A percentile compares a stretch with the other conserved stretches of the same genome.
Conservation (phyloP, 257 asterid genomes). For the Apocynum venetum region DNA sequence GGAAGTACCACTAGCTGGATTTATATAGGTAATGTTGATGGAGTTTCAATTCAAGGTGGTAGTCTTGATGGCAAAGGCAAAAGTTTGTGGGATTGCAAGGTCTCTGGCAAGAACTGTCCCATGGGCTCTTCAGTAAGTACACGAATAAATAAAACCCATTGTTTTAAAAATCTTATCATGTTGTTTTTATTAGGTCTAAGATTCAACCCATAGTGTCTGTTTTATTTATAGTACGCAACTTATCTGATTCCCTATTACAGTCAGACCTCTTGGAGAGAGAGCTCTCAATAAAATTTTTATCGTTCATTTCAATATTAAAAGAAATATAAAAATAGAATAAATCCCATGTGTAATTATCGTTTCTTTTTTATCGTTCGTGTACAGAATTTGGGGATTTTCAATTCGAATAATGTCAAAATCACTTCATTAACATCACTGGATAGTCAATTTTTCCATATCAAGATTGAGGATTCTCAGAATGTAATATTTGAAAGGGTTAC, state of each 20-base stretch:
- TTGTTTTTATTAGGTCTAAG: too few relatives aligned
- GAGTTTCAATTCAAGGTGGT: constrained; percentile 14
- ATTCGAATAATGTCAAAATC: constrained; percentile 27
- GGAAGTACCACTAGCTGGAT: neutral
- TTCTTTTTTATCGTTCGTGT: too few relatives aligned
- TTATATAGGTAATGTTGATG: neutral
- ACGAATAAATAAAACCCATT: too few relatives aligned
- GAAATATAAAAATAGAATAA: too few relatives aligned
- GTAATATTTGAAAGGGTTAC: constrained; percentile 19
- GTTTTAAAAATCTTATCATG: too few relatives aligned
- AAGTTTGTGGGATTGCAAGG: constrained; percentile 29
- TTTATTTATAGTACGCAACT: too few relatives aligned
- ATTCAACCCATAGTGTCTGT: too few relatives aligned
- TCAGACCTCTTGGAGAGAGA: too few relatives aligned
- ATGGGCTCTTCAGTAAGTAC: constrained; percentile 12
- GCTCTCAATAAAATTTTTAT: too few relatives aligned
- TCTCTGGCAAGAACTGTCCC: constrained; percentile 16
- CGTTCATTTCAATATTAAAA: too few relatives aligned
- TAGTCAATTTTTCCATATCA: constrained; percentile 56
- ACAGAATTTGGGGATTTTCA: constrained; percentile 12
- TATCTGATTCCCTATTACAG: too few relatives aligned
- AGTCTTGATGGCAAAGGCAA: constrained; percentile 26
- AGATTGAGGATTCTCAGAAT: constrained; percentile 24
- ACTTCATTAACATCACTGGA: constrained; percentile 36
- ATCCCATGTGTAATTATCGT: too few relatives aligned